Conservation (phyloP, 129 eudicot genomes). For the Dittrichia graveolens region DNA sequence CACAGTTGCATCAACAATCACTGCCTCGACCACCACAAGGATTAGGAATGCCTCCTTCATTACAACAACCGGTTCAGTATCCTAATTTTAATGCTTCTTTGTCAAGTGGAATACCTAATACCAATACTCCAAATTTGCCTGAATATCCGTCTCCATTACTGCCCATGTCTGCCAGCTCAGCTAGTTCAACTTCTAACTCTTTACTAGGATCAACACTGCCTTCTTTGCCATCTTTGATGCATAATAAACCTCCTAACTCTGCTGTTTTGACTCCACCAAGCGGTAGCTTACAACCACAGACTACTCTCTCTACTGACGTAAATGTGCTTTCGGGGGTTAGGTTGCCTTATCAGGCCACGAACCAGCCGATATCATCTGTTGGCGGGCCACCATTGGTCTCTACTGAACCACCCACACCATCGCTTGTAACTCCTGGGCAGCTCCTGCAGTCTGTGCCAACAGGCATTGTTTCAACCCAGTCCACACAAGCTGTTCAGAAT, state of each 20-base stretch:
- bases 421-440: slow-evolving; percentile 80
- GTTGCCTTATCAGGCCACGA: slow-evolving; percentile 45
- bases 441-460: slow-evolving; percentile 58
- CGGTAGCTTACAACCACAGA: slow-evolving; percentile 44
- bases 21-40: slow-evolving; percentile 77
- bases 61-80: slow-evolving; percentile 71
- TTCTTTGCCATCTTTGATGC: slow-evolving; percentile 42
- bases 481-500: slow-evolving; percentile 46
- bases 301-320: slow-evolving; percentile 44
- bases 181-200: slow-evolving; percentile 41
- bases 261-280: slow-evolving; percentile 33
- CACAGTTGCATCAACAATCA: slow-evolving; percentile 72
- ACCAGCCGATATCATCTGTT: slow-evolving; percentile 48
- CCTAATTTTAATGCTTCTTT: slow-evolving; percentile 56
- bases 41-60: slow-evolving; percentile 57
- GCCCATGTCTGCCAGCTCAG: slow-evolving; percentile 40
- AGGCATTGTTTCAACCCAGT: slow-evolving; percentile 38
- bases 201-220: slow-evolving; percentile 50
- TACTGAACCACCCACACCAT: slow-evolving; percentile 53
- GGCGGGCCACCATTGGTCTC: slow-evolving; percentile 40
- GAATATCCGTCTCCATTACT: slow-evolving; percentile 49
- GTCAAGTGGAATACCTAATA: slow-evolving; percentile 49
- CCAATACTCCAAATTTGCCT: slow-evolving; percentile 36
- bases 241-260: slow-evolving; percentile 43
- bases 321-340: slow-evolving; percentile 42